phyloP scores from a whole-genome alignment of 2,329 filamentous ascomycete species.

The Pseudocercospora crystallina region DNA sequence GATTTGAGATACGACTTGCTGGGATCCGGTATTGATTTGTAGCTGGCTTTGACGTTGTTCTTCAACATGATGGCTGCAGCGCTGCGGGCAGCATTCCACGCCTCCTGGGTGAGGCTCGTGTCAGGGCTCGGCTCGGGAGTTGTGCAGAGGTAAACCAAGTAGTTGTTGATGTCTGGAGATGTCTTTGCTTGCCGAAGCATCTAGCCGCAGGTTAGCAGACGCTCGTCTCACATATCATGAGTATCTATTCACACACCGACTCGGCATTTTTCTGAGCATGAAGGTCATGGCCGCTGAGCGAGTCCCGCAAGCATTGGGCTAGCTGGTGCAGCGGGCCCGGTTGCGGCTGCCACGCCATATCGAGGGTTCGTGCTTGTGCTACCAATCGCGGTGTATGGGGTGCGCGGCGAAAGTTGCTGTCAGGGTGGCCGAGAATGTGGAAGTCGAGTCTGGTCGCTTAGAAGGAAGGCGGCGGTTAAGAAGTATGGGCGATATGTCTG shows the following conservation, averaged over 20 bases:
- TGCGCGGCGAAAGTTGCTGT: too few relatives aligned
- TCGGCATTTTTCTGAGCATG: slow-evolving; percentile 85
- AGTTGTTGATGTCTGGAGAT: slow-evolving; percentile 95
- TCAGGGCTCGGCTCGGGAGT: slow-evolving; percentile 58
- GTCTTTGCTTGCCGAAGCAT: slow-evolving; percentile 88
- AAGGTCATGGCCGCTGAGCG: slow-evolving; percentile 79
- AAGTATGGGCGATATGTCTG: too few relatives aligned
- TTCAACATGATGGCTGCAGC: slow-evolving; percentile 94
- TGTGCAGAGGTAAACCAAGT: slow-evolving; percentile 87
- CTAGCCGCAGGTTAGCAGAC: slow-evolving; percentile 48
- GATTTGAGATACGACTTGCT: slow-evolving; percentile 78
- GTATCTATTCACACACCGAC: slow-evolving; percentile 59
- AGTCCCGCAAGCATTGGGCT: slow-evolving; percentile 85
- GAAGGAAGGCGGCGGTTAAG: too few relatives aligned
- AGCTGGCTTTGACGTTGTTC: slow-evolving; percentile 78
- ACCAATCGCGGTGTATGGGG: not conserved
- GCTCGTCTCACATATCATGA: not conserved
- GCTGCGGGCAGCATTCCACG: slow-evolving; percentile 74
- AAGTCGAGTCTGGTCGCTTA: too few relatives aligned
- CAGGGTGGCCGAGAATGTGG: too few relatives aligned
- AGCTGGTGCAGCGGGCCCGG: slow-evolving; percentile 86
- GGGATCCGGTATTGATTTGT: slow-evolving; percentile 70
- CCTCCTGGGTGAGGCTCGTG: slow-evolving; percentile 58
- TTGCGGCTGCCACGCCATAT: slow-evolving; percentile 93
- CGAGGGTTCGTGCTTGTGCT: not conserved